These are phyloP conservation scores for Tylopilus orsonianus DNA, from an alignment of 1,284 basidiomycete genomes.

Conservation along the genomic window DNA sequence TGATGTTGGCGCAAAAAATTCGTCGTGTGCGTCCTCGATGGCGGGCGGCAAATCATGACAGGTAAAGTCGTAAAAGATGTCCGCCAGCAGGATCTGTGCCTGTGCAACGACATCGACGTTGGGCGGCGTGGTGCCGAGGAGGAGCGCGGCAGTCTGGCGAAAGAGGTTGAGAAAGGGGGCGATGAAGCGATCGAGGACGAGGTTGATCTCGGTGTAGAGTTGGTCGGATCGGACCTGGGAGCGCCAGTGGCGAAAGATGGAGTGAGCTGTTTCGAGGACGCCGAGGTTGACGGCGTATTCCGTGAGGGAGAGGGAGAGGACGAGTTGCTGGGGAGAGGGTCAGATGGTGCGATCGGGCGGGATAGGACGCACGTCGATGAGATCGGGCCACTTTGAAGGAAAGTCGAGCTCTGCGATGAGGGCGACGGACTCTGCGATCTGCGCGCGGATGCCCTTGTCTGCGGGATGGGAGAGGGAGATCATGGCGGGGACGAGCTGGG, in stretches of 20 bases:
- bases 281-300: constrained; percentile 88
- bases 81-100: constrained; percentile 75
- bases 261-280: constrained; percentile 92
- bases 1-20: constrained; percentile 71
- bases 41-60: constrained; percentile 94
- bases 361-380: constrained; percentile 71
- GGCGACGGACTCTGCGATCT: constrained; percentile 88
- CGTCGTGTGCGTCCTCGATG: constrained; percentile 85
- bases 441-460: constrained; percentile 71
- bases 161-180: constrained; percentile 84
- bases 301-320: constrained; percentile 70
- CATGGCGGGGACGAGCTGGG: constrained; percentile 80
- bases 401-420: constrained; percentile 88
- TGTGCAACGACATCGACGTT: constrained; percentile 62
- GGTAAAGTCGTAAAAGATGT: constrained; percentile 92
- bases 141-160: constrained; percentile 56
- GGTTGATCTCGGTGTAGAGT: constrained; percentile 91
- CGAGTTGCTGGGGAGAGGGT: constrained; percentile 67
- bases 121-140: constrained; percentile 45
- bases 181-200: constrained; percentile 85
- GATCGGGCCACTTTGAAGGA: constrained; percentile 78
- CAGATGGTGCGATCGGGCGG: constrained; percentile 14
- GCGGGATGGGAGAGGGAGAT: constrained; percentile 66
- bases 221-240: constrained; percentile 85
- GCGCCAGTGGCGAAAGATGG: constrained; percentile 93